Base-by-base conservation (phyloP, 495 filamentous ascomycete species). In the Tuber indicum region DNA sequence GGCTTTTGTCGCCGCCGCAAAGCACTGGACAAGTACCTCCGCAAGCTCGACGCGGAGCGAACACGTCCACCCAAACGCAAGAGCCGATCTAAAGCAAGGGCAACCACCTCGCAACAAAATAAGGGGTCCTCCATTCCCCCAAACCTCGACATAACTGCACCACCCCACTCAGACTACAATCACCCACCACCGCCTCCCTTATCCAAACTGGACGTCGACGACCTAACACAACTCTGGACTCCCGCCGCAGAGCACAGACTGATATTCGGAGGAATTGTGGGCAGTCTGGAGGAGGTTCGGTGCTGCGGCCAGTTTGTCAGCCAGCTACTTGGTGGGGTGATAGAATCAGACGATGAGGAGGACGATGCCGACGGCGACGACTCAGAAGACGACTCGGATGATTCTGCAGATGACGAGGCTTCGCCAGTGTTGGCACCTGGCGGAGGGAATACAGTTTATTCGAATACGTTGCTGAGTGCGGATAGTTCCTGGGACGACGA, bases 301-400 rank as follows among this genome's bases (percentile, higher is more conserved):
- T 83, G 82, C 45, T 81, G 81, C 52, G 82, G 79, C 19, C 76
- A 79, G 70, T 83, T 83, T 49, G 79, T 83, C 36, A 70, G 74
- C 52, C 73, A 77, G 39, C 70, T 83, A 23, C 71, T 83, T 43
- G 80, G 72, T 10, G 75, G 72, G 41, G 75, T 47, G 49, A 49
- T 36, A 4, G 77, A 81, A 36, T 75, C 82, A 26, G 81, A 83
- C 58, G 78, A 83, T 66, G 82, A 79, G 36, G 82, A 77, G 12
- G 82, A 83, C 44, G 77, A 82, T 19, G 74, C 73, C 12, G 74
- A 66, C 36, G 74, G 76, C 12, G 74, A 66, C 36, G 78, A 74
- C 21, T 81, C 79, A 41, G 82, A 82, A 16, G 81, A 82, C 44
- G 79, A 76, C 19, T 26, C 23, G 58, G 79, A 81, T 36, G 79